Base-by-base conservation (phyloP, 257 asterid genomes). In the Nicotiana tabacum region DNA sequence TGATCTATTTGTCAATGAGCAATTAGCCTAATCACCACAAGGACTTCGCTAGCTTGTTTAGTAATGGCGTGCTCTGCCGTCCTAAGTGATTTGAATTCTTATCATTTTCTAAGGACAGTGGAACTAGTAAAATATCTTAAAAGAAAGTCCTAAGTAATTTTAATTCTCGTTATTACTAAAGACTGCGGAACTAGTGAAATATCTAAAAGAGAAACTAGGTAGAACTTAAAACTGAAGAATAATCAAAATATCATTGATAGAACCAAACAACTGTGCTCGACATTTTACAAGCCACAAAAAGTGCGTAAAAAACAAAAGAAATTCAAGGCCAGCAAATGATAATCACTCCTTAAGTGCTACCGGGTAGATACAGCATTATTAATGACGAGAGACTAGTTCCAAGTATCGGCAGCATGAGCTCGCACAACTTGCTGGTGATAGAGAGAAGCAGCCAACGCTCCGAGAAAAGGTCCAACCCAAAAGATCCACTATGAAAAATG, bases 391-490 rank as follows among this genome's bases (percentile, higher is more conserved):
- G 18, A 16, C 11, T 9, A 15, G 8, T 66, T 53, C 80, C 77
- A 32, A 18, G 85, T 77, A 33, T 83, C 77, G 43, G 21, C 33
- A 51, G 51, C 85, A 16, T 78, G 82, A 6, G 83, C 83, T 77
- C 83, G 65, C 78, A 83, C 48, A n/a, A 83, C 60, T 13, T 77
- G 58, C 69, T 83, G 85, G 53, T 83, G 85, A 57, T 77, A 83
- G 9, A 62, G 24, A 8, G 67, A 58, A 18, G 83, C 85, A 29
- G 6, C 78, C 77, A 77, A 1, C 64, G 85, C 85, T 83, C 85
- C 83, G 18, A 77, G 3, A 77, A 77, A 48, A 17, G 85, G 85
- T 21, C 85, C 85, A 30, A 83, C 78, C 83, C 85, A 83, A 78
- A 77, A 83, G 57, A 83, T 77, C 85, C 85, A 77, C 85, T 83